phyloP scores from a whole-genome alignment of 352 stramenopile species.

The Pythium brachiatum region DNA sequence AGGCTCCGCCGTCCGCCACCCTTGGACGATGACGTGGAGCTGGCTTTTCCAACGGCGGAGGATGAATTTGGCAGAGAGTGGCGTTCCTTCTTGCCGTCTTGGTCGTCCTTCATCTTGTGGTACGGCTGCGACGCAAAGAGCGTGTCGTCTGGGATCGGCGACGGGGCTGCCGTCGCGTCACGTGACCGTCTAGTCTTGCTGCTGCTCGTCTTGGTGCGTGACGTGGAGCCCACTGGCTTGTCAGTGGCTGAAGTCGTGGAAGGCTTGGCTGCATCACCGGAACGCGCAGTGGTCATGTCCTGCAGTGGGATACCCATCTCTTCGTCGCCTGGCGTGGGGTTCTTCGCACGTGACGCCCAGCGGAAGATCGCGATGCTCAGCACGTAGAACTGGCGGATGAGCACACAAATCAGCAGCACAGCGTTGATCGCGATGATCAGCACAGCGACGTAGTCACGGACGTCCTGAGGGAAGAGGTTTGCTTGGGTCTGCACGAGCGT shows the following conservation, averaged over 20 bases:
- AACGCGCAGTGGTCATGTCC: neutral
- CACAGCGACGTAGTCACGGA: constrained; percentile 38
- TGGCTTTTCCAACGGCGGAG: neutral
- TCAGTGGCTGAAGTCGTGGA: neutral
- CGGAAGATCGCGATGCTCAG: constrained; percentile 17
- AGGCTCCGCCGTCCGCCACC: constrained; percentile 20
- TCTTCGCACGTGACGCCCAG: constrained; percentile 23
- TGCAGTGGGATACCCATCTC: constrained; percentile 25
- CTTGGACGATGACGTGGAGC: constrained; percentile 14
- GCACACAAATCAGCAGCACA: constrained; percentile 40
- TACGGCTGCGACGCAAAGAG: constrained; percentile 23
- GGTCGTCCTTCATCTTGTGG: constrained; percentile 15
- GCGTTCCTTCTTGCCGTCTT: constrained; percentile 1
- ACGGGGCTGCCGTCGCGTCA: neutral
- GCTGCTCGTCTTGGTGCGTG: constrained; percentile 5
- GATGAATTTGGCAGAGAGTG: constrained; percentile 18
- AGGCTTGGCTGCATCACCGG: neutral
- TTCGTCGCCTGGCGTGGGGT: neutral
- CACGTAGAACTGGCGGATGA: constrained; percentile 42
- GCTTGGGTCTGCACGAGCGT: constrained; percentile 34
- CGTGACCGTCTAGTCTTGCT: constrained; percentile 1
- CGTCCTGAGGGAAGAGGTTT: constrained; percentile 36
- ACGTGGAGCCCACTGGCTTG: neutral
- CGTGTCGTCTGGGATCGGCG: constrained; percentile 14
- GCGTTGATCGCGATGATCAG: constrained; percentile 44